Evolutionary conservation across 2,329 filamentous ascomycete genomes (phyloP), one percentile per base, ranked within the genome.

Genomic region (Scolecobasidium constrictum): DNA sequence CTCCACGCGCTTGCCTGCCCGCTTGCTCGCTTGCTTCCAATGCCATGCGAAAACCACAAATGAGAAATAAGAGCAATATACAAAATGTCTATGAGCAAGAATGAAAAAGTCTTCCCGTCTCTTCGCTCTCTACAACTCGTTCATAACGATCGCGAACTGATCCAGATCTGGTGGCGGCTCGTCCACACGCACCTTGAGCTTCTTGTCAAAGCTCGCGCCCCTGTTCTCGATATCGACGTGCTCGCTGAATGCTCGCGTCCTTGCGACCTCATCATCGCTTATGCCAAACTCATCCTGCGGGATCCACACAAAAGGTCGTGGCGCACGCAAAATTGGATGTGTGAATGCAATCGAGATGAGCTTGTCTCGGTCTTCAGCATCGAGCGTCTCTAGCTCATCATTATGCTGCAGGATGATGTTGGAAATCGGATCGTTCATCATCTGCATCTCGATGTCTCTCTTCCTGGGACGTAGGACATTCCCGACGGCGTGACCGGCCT

Each of bases 321-420:
- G 34, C 9, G 40, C 15, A 17, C 41, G 19, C 5, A 43, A 18
- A n/a, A 43, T 21, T 3, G 41, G 41, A 18, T 43, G 41, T 13
- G 41, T 33, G 22, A 43, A 43, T 2, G 41, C 41, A 4, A 38
- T 26, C 4, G 41, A 37, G 12, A 92, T 83, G 33, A 96, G 75
- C 44, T 78, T 71, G 56, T 96, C 88, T 52, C 92, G 76, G 58
- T 95, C 86, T 15, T 90, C 85, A 0, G 87, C 86, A 1, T 85
- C 92, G 38, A 98, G 69, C 57, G 96, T 92, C 59, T 95, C 90
- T 48, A 96, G 80, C 66, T 94, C 87, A 56, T 96, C 90, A 50
- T 90, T 81, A 53, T 83, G 41, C 20, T 43, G 41, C 41, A 43
- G 34, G 22, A 43, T 43, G 22, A 43, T 43, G 13, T 38, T 43